phyloP scores from a whole-genome alignment of 2,329 filamentous ascomycete genomes.

The Penicillium concentricum region DNA sequence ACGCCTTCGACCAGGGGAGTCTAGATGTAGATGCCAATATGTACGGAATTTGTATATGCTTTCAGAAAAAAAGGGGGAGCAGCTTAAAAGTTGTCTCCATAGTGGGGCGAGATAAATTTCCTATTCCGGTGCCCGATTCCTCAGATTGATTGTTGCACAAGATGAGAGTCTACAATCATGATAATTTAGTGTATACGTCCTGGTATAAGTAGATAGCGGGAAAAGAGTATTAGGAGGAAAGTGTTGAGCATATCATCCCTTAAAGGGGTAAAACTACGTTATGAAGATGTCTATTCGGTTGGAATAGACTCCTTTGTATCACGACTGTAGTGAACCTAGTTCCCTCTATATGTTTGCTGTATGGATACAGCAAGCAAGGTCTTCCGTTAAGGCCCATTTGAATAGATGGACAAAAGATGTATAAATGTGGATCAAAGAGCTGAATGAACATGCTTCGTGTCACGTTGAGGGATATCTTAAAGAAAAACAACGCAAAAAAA shows the following conservation, averaged over 20 bases:
- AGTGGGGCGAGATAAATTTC: neutral
- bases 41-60: neutral
- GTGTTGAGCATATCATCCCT: too few relatives aligned
- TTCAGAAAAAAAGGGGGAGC: too few relatives aligned
- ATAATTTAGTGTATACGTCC: too few relatives aligned
- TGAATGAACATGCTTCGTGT: neutral
- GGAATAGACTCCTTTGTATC: too few relatives aligned
- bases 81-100: neutral
- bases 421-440: neutral
- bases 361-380: neutral
- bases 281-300: neutral
- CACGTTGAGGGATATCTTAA: conserved; percentile 3
- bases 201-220: neutral
- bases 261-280: neutral
- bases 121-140: neutral
- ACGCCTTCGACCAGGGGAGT: neutral
- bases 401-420: neutral
- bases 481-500: neutral
- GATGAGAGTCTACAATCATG: neutral
- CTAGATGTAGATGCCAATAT: neutral
- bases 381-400: neutral
- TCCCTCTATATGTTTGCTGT: neutral
- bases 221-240: neutral
- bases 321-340: neutral
- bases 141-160: neutral